Evolutionary conservation across 371 early-diverging fungal species (phyloP).

Genomic region (Mucor sp.): DNA sequence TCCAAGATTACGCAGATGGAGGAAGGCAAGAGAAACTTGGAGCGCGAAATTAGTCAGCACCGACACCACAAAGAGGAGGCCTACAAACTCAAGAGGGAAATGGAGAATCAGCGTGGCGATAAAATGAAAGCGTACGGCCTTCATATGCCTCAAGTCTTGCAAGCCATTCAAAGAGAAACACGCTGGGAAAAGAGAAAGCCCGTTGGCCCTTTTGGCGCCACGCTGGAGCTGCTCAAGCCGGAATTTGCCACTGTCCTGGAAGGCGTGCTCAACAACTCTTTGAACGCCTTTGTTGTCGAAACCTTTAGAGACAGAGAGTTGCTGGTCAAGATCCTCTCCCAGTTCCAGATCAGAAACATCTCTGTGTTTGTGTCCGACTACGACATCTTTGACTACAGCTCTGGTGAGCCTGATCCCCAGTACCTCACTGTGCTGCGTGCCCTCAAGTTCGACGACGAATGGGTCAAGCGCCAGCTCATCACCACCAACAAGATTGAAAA

Average conservation of each 20-base stretch:
- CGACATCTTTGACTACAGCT: conserved; percentile 71
- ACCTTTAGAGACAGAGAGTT: conserved; percentile 66
- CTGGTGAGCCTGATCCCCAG: conserved; percentile 68
- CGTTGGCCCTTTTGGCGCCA: conserved; percentile 85
- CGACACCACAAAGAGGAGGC: conserved; percentile 8
- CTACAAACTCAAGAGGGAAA: conserved; percentile 27
- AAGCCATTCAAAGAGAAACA: conserved; percentile 56
- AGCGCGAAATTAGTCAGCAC: background rate
- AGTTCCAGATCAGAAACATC: conserved; percentile 45
- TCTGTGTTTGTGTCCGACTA: conserved; percentile 63
- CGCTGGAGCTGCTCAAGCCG: conserved; percentile 64
- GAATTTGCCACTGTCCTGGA: conserved; percentile 74
- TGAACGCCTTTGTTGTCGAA: conserved; percentile 82
- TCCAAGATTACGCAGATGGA: conserved; percentile 18
- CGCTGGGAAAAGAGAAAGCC: conserved; percentile 66
- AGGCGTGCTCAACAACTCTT: conserved; percentile 61
- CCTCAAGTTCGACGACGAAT: conserved; percentile 65
- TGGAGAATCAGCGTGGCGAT: conserved; percentile 63
- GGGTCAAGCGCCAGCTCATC: conserved; percentile 81
- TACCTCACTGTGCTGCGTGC: conserved; percentile 72
- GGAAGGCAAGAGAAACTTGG: conserved; percentile 3
- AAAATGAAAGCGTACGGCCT: conserved; percentile 74
- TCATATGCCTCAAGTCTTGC: conserved; percentile 68
- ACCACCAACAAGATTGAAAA: conserved; percentile 76
- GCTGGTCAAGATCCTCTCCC: conserved; percentile 54